Evolutionary conservation across 345 rosid species (phyloP).

Genomic region (Moricandia arvensis): DNA sequence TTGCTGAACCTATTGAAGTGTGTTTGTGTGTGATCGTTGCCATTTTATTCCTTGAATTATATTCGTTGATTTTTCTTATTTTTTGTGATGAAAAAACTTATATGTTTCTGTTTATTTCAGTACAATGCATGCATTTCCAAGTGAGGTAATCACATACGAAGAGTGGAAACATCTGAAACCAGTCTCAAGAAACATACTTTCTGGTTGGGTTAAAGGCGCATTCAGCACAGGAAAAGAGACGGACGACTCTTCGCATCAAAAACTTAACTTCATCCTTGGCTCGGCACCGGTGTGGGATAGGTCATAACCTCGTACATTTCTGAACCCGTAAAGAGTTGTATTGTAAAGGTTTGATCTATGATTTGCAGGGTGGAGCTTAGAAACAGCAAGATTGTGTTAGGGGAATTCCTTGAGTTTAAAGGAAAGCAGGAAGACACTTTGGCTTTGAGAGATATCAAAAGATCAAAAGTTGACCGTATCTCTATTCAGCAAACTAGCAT

Average conservation of each 20-base stretch:
- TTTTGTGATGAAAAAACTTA: neutral
- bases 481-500: slow-evolving; percentile 80
- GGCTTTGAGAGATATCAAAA: slow-evolving; percentile 62
- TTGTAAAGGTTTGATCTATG: neutral
- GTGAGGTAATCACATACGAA: slow-evolving; percentile 73
- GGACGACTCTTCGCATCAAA: slow-evolving; percentile 73
- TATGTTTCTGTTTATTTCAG: slow-evolving; percentile 38
- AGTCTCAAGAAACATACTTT: slow-evolving; percentile 48
- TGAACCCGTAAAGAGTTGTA: neutral
- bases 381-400: slow-evolving; percentile 66
- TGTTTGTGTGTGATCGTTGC: neutral
- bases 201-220: slow-evolving; percentile 86
- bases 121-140: slow-evolving; percentile 54
- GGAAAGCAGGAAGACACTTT: slow-evolving; percentile 74
- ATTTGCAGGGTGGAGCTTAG: slow-evolving; percentile 78
- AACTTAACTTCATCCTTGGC: slow-evolving; percentile 66
- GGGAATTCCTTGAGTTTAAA: slow-evolving; percentile 83
- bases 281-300: slow-evolving; percentile 98
- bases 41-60: neutral
- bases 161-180: slow-evolving; percentile 75
- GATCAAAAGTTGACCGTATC: slow-evolving; percentile 71
- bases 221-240: slow-evolving; percentile 73
- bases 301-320: slow-evolving; percentile 33
- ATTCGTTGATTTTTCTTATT: neutral
- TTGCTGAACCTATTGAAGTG: neutral